Percentiles rank a stretch among this genome's conserved stretches.
These are phyloP conservation scores for Fraxinus platypoda DNA, from an alignment of 305 asterid species.

Conservation along the genomic window DNA sequence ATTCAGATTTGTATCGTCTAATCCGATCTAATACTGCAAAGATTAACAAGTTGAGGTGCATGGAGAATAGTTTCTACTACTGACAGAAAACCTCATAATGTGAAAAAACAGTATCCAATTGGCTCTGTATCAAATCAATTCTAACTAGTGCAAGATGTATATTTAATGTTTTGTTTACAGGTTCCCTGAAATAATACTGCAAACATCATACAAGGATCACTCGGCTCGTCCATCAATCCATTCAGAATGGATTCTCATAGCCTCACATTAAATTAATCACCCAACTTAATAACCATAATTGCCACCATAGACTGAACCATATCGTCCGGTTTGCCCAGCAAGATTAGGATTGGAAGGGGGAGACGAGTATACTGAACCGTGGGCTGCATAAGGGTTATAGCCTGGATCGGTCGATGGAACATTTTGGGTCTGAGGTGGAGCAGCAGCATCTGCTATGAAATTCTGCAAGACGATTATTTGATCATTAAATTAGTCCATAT, in stretches of 20 bases:
- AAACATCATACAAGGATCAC: conserved; percentile 18
- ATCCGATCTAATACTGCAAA: neutral
- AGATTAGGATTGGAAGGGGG: conserved; percentile 56
- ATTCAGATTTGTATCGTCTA: neutral
- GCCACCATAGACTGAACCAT: conserved; percentile 67
- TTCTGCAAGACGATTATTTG: conserved; percentile 45
- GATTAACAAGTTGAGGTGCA: neutral
- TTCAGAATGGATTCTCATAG: neutral
- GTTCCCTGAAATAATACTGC: conserved; percentile 22
- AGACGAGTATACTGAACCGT: conserved; percentile 50
- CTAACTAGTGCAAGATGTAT: conserved; percentile 12
- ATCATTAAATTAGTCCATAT: neutral
- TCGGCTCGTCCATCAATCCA: conserved; percentile 14
- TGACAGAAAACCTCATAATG: neutral
- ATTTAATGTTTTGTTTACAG: neutral
- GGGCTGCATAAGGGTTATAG: conserved; percentile 60
- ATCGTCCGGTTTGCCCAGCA: conserved; percentile 65
- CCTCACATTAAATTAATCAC: neutral
- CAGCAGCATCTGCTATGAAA: conserved; percentile 71
- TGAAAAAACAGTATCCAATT: neutral
- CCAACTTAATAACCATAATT: conserved; percentile 69
- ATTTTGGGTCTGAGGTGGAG: conserved; percentile 48
- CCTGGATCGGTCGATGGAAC: conserved; percentile 58
- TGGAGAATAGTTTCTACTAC: conserved; percentile 9
- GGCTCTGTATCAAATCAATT: neutral